Evolutionary conservation across 1,139 yeast genomes (phyloP), one percentile per base, ranked within the genome.

Genomic region (Suhomyces ambrosiae): DNA sequence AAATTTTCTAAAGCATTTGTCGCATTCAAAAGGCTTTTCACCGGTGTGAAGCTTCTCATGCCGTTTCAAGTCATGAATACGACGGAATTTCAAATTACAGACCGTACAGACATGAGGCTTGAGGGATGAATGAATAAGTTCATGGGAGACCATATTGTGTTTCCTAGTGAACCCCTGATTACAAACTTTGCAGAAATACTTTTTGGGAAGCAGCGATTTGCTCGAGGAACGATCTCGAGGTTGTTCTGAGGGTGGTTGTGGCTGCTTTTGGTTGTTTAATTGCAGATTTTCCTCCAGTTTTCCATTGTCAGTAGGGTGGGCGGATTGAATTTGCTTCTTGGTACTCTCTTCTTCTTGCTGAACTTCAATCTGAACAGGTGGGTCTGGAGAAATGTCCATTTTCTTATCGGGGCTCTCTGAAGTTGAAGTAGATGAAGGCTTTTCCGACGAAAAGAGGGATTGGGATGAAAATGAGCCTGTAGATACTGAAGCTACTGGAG

Each of bases 21-120:
- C 64, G 58, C 95, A 86, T 23, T 59, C 61, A 54, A 65, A 82
- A 1, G 92, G 90, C 54, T 78, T 80, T 48, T 80, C 88, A 26
- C 92, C 92, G 0, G 89, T 77, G 53, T 86, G 95, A 23, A 82
- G 67, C 56, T 82, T 82, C 46, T 77, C 78, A 53, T 86, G 95
- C 30, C 95, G 69, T 53, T 80, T 83, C 49, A 86, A 68, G 56
- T 86, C 95, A 56, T 86, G 92, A 25, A 80, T 74, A 28, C 95
- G 68, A 42, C 94, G 71, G 55, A 86, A 86, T 48, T 71, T 74
- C 34, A 76, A 65, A 40, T 73, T 66, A 52, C 95, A 86, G 11
- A 75, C 72, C n/a, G 73, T 51, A 58, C 95, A 86, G 17, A 66
- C 62, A 60, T 76, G 87, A 2, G 90, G 89, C 54, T 80, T 82